These are phyloP conservation scores for Neurospora cerealis DNA, from an alignment of 495 filamentous ascomycete genomes.

Conservation along the genomic window DNA sequence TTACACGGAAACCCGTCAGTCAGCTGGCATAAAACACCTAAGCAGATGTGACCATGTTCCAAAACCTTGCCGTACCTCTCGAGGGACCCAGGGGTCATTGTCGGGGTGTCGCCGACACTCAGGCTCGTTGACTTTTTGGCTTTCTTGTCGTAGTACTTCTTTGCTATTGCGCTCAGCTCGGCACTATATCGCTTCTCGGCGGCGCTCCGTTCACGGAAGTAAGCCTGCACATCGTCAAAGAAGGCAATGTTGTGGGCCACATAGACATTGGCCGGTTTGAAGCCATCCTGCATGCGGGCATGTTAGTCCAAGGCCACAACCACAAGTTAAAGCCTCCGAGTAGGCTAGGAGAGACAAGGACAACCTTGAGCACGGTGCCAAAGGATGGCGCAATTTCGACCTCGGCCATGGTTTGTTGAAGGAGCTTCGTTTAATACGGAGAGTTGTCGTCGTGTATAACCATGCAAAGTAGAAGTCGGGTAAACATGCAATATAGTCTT, in stretches of 20 bases:
- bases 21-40: neutral
- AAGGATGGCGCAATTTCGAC: conserved; percentile 67
- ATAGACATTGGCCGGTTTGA: conserved; percentile 90
- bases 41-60: neutral
- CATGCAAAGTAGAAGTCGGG: conserved; percentile 13
- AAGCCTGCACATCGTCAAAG: conserved; percentile 94
- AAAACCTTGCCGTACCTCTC: conserved; percentile 50
- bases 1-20: neutral
- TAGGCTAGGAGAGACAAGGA: conserved; percentile 5
- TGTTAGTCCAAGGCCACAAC: conserved; percentile 5
- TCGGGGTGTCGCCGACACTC: conserved; percentile 89
- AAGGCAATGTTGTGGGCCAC: conserved; percentile 79
- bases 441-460: conserved; percentile 5
- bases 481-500: conserved; percentile 4
- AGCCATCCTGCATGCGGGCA: conserved; percentile 58
- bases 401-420: conserved; percentile 52
- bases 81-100: conserved; percentile 87
- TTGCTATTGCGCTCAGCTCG: conserved; percentile 76
- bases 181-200: conserved; percentile 95
- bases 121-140: conserved; percentile 76
- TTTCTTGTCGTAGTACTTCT: conserved; percentile 96
- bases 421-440: neutral
- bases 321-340: neutral
- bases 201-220: conserved; percentile 85
- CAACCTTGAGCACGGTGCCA: conserved; percentile 84